Evolutionary conservation across 2,329 filamentous ascomycete species (phyloP).

Genomic region (Fusarium nodosum): DNA sequence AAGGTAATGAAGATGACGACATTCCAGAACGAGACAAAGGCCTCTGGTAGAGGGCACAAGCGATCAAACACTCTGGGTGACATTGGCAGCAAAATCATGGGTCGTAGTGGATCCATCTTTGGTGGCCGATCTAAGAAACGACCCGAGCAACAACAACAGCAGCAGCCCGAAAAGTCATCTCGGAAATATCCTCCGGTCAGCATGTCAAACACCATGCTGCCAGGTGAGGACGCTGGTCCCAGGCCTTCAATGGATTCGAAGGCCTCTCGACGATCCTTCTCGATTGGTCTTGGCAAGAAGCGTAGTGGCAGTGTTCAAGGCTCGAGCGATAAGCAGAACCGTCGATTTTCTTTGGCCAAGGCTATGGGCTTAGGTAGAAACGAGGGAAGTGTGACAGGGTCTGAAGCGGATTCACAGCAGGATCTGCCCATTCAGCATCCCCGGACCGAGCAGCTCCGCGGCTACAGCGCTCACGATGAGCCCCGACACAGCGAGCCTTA

Average conservation of each 20-base stretch:
- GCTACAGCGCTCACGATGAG: conserved; percentile 55
- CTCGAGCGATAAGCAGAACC: conserved; percentile 69
- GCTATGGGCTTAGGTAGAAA: conserved; percentile 73
- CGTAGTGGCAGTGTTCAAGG: conserved; percentile 75
- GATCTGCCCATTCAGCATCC: conserved; percentile 66
- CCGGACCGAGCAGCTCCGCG: conserved; percentile 49
- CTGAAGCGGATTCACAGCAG: conserved; percentile 65
- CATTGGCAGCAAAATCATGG: conserved; percentile 86
- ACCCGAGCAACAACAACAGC: conserved; percentile 63
- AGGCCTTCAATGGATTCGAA: conserved; percentile 79
- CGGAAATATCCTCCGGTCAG: conserved; percentile 90
- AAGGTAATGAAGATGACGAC: conserved; percentile 72
- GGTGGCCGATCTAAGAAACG: conserved; percentile 71
- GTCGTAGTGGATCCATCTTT: conserved; percentile 85
- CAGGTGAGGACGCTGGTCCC: conserved; percentile 64
- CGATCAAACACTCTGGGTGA: conserved; percentile 82
- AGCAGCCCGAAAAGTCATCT: conserved; percentile 68
- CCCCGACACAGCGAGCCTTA: conserved; percentile 55
- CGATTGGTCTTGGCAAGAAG: conserved; percentile 77
- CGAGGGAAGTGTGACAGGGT: conserved; percentile 60
- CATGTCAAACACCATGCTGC: conserved; percentile 80
- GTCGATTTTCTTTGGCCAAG: conserved; percentile 80
- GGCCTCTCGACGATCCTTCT: conserved; percentile 76
- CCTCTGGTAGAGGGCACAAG: conserved; percentile 71
- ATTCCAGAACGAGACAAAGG: conserved; percentile 67